These are phyloP conservation scores for Triticum urartu DNA, from an alignment of 176 grass and related monocot genomes.

Conservation along the genomic window DNA sequence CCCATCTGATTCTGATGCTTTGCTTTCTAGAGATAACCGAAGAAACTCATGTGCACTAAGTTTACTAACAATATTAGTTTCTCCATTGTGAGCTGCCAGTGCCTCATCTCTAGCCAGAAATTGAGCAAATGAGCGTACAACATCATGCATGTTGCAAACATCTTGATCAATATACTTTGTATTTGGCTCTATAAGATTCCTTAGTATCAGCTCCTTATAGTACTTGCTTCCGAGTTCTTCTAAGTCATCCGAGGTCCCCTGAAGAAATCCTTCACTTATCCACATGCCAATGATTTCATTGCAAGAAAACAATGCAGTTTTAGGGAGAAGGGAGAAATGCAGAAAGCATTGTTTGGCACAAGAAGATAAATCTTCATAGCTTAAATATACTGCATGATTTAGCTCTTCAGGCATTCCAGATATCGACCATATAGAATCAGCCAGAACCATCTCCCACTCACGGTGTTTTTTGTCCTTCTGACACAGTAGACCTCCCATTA, in stretches of 20 bases:
- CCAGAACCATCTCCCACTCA: background rate
- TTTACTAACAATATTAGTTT: too few species aligned
- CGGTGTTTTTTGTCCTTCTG: background rate
- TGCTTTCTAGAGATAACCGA: too few species aligned
- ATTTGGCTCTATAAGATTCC: too few species aligned
- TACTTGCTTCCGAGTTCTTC: too few species aligned
- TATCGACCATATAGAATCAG: background rate
- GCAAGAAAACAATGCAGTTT: accelerated
- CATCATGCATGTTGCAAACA: too few species aligned
- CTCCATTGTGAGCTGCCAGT: too few species aligned
- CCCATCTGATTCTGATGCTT: too few species aligned
- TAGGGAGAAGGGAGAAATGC: background rate
- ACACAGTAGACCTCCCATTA: background rate
- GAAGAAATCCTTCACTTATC: too few species aligned
- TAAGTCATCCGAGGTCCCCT: accelerated
- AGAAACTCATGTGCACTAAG: too few species aligned
- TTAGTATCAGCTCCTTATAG: too few species aligned
- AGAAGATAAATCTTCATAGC: background rate
- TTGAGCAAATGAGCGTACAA: too few species aligned
- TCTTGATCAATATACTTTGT: accelerated
- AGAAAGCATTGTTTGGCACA: background rate
- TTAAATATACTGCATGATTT: background rate
- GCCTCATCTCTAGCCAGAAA: too few species aligned
- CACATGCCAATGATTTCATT: background rate
- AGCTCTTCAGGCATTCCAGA: background rate